Evolutionary conservation across 2,329 filamentous ascomycete genomes (phyloP).

Genomic region (Ophiostoma sp.): DNA sequence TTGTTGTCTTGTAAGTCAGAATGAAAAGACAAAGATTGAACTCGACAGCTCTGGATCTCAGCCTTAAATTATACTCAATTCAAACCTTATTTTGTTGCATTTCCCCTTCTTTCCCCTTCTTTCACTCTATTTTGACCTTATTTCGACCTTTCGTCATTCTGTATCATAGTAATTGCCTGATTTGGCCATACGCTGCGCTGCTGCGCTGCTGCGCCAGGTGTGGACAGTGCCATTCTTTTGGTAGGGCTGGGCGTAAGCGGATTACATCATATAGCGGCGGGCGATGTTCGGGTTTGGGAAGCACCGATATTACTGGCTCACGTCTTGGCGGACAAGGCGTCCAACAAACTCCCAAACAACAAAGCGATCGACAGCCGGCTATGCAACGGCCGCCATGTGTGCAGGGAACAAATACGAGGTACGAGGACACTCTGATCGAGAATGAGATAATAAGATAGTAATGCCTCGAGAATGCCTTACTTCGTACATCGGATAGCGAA

Average conservation of each 20-base stretch:
- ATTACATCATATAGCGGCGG: not conserved
- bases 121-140: not conserved
- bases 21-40: not conserved
- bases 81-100: not conserved
- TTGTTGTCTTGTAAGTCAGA: not conserved
- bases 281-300: not conserved
- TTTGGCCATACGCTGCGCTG: constrained; percentile 3
- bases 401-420: not conserved
- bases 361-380: not conserved
- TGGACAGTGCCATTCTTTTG: not conserved
- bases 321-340: not conserved
- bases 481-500: not conserved
- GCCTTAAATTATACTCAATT: not conserved
- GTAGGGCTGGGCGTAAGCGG: not conserved
- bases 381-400: not conserved
- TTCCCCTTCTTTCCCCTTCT: not conserved
- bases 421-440: not conserved
- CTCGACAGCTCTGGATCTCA: not conserved
- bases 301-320: not conserved
- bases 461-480: not conserved
- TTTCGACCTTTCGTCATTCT: not conserved
- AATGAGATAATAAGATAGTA: not conserved
- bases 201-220: too few species aligned
- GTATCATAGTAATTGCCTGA: not conserved
- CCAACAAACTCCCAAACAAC: constrained; percentile 13